Evolutionary conservation across 768 basidiomycete genomes (phyloP).

Genomic region (Pisolithus sp.): DNA sequence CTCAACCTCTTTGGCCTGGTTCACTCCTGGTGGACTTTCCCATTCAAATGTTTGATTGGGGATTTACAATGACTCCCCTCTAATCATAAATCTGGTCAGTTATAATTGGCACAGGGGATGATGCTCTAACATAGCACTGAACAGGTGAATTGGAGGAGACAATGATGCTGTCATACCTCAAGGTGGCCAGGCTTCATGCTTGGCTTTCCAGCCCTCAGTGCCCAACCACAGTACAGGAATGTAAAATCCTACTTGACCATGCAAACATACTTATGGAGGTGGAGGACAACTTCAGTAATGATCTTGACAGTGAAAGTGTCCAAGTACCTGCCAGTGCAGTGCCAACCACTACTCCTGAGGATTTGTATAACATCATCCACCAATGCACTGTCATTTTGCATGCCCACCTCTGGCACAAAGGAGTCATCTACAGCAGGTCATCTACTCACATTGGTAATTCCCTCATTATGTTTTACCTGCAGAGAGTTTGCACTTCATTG

Average conservation of each 20-base stretch:
- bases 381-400: neutral
- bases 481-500: too few species aligned
- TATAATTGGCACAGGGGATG: constrained; percentile 4
- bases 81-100: constrained; percentile 26
- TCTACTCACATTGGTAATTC: too few species aligned
- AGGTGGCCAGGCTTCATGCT: constrained; percentile 6
- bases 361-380: neutral
- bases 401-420: neutral
- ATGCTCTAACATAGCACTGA: neutral
- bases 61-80: constrained; percentile 27
- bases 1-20: constrained; percentile 30
- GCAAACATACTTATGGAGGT: neutral
- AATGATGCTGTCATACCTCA: constrained; percentile 9
- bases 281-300: neutral
- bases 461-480: too few species aligned
- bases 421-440: neutral
- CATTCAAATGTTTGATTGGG: constrained; percentile 33
- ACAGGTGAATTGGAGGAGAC: constrained; percentile 8
- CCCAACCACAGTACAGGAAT: constrained; percentile 4
- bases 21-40: constrained; percentile 34
- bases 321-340: neutral
- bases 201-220: constrained; percentile 6
- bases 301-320: neutral
- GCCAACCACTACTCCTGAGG: neutral
- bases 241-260: constrained; percentile 2